phyloP scores from a whole-genome alignment of 129 eudicot species.

The Saposhnikovia divaricata region DNA sequence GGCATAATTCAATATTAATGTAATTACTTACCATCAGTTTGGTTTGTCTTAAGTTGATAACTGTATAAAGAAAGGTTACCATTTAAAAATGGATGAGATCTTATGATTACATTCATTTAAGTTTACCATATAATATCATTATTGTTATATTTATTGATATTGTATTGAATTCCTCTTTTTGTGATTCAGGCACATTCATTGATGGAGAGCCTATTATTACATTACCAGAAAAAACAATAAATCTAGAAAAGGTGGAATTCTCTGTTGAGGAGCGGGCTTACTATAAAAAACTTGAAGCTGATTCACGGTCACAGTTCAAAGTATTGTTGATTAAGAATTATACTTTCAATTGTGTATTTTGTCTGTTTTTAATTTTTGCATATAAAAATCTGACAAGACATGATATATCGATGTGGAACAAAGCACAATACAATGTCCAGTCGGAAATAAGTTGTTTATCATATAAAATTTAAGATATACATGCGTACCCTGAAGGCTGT shows the following conservation, averaged over 20 bases:
- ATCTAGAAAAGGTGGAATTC: slow-evolving; percentile 53
- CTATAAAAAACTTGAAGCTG: slow-evolving; percentile 68
- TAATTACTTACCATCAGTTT: background rate
- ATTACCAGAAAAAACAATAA: slow-evolving; percentile 66
- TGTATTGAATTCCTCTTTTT: slow-evolving; percentile 15
- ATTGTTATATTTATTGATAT: background rate
- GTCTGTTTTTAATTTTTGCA: background rate
- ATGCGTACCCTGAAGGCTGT: background rate
- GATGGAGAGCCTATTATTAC: slow-evolving; percentile 82
- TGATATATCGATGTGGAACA: background rate
- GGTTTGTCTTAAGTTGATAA: background rate
- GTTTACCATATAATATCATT: background rate
- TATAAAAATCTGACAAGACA: background rate
- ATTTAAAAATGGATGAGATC: background rate
- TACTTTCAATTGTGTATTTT: background rate
- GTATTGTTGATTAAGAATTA: slow-evolving; percentile 21
- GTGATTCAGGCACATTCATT: slow-evolving; percentile 52
- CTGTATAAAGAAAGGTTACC: background rate
- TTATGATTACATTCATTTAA: background rate
- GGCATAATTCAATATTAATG: background rate
- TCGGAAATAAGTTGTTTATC: background rate
- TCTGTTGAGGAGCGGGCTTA: slow-evolving; percentile 75
- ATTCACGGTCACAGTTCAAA: slow-evolving; percentile 78
- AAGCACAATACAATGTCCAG: background rate
- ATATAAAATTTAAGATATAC: background rate